A percentile compares a stretch with the other conserved stretches of the same genome.
These are phyloP conservation scores for Grigorovia transvaalensis DNA, from an alignment of 805 yeast species.

Conservation along the genomic window DNA sequence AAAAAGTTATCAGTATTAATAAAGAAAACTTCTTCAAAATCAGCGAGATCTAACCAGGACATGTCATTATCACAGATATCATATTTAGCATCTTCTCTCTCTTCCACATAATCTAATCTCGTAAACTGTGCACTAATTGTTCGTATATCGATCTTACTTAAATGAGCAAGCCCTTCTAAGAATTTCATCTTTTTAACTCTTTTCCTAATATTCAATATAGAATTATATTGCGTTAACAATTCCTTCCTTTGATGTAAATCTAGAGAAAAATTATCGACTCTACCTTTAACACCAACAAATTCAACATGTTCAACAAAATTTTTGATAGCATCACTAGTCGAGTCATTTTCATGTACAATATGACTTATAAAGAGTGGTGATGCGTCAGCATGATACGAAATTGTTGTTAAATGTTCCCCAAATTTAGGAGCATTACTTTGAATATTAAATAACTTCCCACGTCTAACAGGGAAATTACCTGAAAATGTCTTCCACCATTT, in stretches of 20 bases:
- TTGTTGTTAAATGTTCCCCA: conserved; percentile 62
- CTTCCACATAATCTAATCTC: conserved; percentile 16
- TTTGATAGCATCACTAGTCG: conserved; percentile 14
- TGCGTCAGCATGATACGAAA: conserved; percentile 67
- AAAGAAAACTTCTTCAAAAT: conserved; percentile 47
- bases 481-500: conserved; percentile 81
- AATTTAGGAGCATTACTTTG: conserved; percentile 50
- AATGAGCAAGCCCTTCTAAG: conserved; percentile 52
- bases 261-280: conserved; percentile 43
- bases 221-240: conserved; percentile 34
- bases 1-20: conserved; percentile 30
- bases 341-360: conserved; percentile 41
- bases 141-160: conserved; percentile 50
- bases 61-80: conserved; percentile 43
- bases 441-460: conserved; percentile 61
- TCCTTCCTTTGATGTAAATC: conserved; percentile 61
- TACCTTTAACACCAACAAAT: conserved; percentile 63
- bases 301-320: conserved; percentile 26
- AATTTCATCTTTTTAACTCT: conserved; percentile 47
- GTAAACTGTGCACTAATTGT: conserved; percentile 40
- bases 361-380: conserved; percentile 70
- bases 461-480: conserved; percentile 71
- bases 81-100: conserved; percentile 15
- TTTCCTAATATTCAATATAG: conserved; percentile 37
- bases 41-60: conserved; percentile 53